These are phyloP conservation scores for Fonsecaea pedrosoi DNA, from an alignment of 2,329 filamentous ascomycete genomes.

Conservation along the genomic window DNA sequence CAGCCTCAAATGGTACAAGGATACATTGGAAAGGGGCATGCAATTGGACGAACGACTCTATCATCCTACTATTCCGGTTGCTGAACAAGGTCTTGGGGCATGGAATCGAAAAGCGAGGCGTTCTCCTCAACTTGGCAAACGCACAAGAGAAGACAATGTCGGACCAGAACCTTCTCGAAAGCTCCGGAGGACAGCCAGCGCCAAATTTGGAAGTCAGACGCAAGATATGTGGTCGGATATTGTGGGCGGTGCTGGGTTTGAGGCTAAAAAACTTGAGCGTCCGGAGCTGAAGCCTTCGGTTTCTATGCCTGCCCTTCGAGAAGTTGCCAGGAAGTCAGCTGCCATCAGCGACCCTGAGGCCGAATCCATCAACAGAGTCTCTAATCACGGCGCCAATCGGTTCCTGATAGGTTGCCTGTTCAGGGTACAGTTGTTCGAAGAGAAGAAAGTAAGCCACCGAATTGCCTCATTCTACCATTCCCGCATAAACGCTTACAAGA, in stretches of 20 bases:
- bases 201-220: conserved; percentile 78
- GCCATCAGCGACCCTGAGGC: background rate
- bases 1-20: conserved; percentile 80
- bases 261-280: conserved; percentile 36
- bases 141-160: conserved; percentile 59
- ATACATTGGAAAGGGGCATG: conserved; percentile 86
- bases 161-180: conserved; percentile 73
- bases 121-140: conserved; percentile 63
- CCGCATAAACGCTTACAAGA: conserved; percentile 9
- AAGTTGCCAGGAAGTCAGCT: conserved; percentile 14
- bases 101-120: conserved; percentile 66
- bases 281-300: conserved; percentile 40
- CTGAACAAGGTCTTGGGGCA: conserved; percentile 77
- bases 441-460: conserved; percentile 30
- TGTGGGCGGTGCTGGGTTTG: conserved; percentile 58
- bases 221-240: conserved; percentile 92
- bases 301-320: conserved; percentile 32
- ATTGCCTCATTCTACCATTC: background rate
- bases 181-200: conserved; percentile 83
- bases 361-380: background rate
- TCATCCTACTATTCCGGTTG: conserved; percentile 71
- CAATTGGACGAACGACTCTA: conserved; percentile 86
- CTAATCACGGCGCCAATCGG: conserved; percentile 29
- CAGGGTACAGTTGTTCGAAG: conserved; percentile 27
- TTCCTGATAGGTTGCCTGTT: conserved; percentile 25